Evolutionary conservation across 192 early-diverging fungal species (phyloP).

Genomic region (Linnemannia schmuckeri): DNA sequence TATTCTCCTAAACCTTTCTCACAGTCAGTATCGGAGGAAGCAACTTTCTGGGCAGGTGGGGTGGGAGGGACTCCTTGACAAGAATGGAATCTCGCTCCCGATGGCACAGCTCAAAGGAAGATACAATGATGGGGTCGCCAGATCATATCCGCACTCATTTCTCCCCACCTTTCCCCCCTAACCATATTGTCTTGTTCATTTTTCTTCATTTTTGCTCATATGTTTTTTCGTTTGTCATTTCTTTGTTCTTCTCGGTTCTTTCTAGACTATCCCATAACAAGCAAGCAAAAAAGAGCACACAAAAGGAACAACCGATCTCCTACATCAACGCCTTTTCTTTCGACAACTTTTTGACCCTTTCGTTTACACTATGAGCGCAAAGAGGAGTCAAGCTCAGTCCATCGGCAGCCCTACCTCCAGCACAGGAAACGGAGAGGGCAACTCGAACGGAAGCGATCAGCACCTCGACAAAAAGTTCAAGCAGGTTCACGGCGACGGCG

Average conservation of each 20-base stretch:
- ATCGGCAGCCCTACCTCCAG: constrained; percentile 2
- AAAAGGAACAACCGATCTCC: constrained; percentile 4
- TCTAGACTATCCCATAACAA: constrained; percentile 18
- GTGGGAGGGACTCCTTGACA: neutral
- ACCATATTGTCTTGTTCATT: constrained; percentile 1
- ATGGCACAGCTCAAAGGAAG: neutral
- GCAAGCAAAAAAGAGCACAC: constrained; percentile 15
- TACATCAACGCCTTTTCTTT: neutral
- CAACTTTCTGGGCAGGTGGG: neutral
- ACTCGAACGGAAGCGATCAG: constrained; percentile 11
- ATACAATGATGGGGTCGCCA: neutral
- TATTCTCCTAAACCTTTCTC: neutral
- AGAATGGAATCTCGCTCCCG: constrained; percentile 8
- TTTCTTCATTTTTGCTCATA: neutral
- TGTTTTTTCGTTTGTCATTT: neutral
- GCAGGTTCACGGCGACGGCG: constrained; percentile 60
- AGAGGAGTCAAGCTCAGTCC: constrained; percentile 26
- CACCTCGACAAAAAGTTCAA: constrained; percentile 58
- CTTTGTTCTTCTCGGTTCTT: neutral
- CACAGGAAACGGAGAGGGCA: constrained; percentile 20
- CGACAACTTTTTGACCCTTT: neutral
- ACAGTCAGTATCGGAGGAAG: neutral
- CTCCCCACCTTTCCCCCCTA: neutral
- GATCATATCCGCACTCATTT: neutral
- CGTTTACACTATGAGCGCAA: constrained; percentile 27